Base-by-base conservation (phyloP, 768 basidiomycete genomes). In the Tylopilus plumbeoviolaceoides region DNA sequence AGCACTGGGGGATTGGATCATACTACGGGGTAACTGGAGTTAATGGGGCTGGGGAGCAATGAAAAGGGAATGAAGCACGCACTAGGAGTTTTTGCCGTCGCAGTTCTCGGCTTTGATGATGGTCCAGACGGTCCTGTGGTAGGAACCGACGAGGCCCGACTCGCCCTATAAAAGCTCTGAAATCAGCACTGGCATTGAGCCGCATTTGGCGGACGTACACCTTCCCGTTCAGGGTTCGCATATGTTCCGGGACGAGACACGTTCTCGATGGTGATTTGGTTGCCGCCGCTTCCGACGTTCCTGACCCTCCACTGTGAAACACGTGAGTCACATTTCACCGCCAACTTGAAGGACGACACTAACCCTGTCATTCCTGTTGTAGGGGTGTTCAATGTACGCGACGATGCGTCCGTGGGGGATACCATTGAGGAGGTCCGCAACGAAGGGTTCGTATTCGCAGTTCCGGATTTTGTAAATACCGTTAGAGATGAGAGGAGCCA, bases 381-480 rank as follows among this genome's bases (percentile, higher is more conserved):
- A 38, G 6, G 6, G 3, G n/a, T 5, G 7, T 7, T 1, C 31
- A 2, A 0, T 3, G 9, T 7, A 1, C 8, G 17, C 47, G 12
- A 14, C 2, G 35, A 47, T 27, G 10, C 9, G 23, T 25, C 47
- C 47, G 1, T 1, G 1, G 1, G 1, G 17, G 23, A 7, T 1
- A 27, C 23, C 47, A 12, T 18, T 1, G 7, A 36, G 11, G 23
- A 47, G 47, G 21, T 36, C 23, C 7, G 4, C 35, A 15, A 38
- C 23, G n/a, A 5, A 4, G 3, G 1, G 0, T 2, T 5, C 1
- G 47, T 25, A 47, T 18, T n/a, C 2, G n/a, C 12, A 25, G 14
- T 38, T 47, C 17, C 3, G 47, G 11, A 47, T 47, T 18, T 47
- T 27, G 14, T 47, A 47, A 27, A 27, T 11, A 14, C 47, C 47